Base-by-base conservation (phyloP, 164 flowering plant genomes). In the Berberis vulgaris region DNA sequence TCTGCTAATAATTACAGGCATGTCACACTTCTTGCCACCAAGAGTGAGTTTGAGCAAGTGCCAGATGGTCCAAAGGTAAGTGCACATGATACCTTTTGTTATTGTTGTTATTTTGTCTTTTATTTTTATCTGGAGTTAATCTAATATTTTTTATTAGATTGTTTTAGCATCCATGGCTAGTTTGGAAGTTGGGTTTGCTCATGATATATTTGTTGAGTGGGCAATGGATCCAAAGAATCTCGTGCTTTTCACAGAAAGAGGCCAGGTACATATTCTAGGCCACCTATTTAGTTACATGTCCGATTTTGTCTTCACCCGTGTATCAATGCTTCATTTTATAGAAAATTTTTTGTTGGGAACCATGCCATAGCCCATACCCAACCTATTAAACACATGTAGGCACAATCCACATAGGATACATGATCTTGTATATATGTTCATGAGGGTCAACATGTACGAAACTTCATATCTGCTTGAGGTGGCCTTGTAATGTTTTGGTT, bases 141-240 rank as follows among this genome's bases (percentile, higher is more conserved):
- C 60, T 69, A 59, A 39, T 46, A 10, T 65, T 47, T 60, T 64
- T 45, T 82, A 26, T 49, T 75, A 94, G 97, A 79, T 94, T 79
- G 98, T 91, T 67, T 76, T 94, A 71, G 87, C 93, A 66, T 94
- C 98, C 66, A 91, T 94, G 98, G 97, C 89, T 61, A 94, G 98
- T 71, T 79, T 94, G 79, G 98, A 94, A 78, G 87, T 77, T 43
- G 98, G 98, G 9, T 91, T 84, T 71, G 83, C 98, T 67, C 98
- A 88, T 76, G 96, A 94, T 74, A 83, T 94, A 66, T 91, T 94
- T 79, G 90, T 80, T 65, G 97, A 94, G 66, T 94, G 94, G 97
- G 98, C 95, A 59, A 70, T 74, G 62, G 96, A 94, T 75, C 60
- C 67, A n/a, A 91, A 76, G 81, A 94, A 94, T 75, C 89, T 94